Evolutionary conservation across 768 basidiomycete species (phyloP).

Genomic region (Obba rivulosa): DNA sequence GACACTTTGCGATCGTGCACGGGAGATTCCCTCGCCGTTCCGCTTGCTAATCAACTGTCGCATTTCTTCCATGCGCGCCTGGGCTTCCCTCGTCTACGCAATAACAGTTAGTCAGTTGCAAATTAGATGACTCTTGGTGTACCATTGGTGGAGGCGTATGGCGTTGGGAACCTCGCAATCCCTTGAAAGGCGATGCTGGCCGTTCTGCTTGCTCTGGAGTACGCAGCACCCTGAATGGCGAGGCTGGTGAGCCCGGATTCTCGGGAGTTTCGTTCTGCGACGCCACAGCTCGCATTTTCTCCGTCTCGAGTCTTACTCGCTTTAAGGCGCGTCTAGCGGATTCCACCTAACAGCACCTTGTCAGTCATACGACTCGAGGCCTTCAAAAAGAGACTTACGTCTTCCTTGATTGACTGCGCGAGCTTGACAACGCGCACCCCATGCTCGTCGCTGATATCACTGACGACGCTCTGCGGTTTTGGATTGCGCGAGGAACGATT

Average conservation of each 20-base stretch:
- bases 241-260: background rate
- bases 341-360: constrained; percentile 47
- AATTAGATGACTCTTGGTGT: constrained; percentile 24
- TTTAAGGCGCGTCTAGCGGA: constrained; percentile 68
- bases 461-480: background rate
- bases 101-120: constrained; percentile 1
- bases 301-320: constrained; percentile 68
- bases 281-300: constrained; percentile 28
- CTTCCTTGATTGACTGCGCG: constrained; percentile 54
- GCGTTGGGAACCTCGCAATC: constrained; percentile 40
- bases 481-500: constrained; percentile 7
- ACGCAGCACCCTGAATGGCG: background rate
- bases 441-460: constrained; percentile 20
- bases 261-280: background rate
- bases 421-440: constrained; percentile 43
- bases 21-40: constrained; percentile 46
- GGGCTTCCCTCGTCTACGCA: constrained; percentile 64
- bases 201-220: constrained; percentile 5
- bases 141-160: constrained; percentile 37
- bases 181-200: constrained; percentile 55
- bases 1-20: constrained; percentile 39
- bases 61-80: constrained; percentile 82
- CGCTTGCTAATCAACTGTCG: constrained; percentile 62
- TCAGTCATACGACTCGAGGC: background rate
- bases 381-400: constrained; percentile 40